phyloP scores from a whole-genome alignment of 2,329 filamentous ascomycete genomes.

The Cladosporium halotolerans region DNA sequence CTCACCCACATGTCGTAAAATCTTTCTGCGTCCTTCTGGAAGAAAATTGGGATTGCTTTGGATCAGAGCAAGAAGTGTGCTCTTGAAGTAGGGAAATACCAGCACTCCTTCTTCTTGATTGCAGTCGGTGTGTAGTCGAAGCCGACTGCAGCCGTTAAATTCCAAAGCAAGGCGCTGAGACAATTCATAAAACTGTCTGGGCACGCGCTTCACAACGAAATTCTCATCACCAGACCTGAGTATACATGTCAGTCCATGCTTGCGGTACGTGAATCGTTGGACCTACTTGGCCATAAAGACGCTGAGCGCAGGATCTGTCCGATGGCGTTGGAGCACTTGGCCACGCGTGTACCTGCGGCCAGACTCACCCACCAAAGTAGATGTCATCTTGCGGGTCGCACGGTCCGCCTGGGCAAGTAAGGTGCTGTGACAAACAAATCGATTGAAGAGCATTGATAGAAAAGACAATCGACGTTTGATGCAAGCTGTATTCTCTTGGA shows the following conservation, averaged over 20 bases:
- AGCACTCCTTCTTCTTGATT: conserved; percentile 31
- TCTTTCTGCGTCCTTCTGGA: conserved; percentile 27
- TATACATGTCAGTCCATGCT: no score
- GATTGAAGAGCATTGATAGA: no score
- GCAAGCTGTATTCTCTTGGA: no score
- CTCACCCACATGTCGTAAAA: conserved; percentile 30
- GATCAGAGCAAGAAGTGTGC: conserved; percentile 31
- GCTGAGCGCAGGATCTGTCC: conserved; percentile 18
- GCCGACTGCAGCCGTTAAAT: conserved; percentile 26
- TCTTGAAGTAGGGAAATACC: conserved; percentile 32
- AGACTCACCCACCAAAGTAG: conserved; percentile 31
- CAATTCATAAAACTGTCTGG: conserved; percentile 28
- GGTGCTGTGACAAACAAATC: no score
- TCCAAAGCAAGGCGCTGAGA: conserved; percentile 30
- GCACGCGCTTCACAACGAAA: conserved; percentile 32
- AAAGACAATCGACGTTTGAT: no score
- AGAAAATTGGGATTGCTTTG: conserved; percentile 29
- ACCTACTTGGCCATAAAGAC: conserved; percentile 34
- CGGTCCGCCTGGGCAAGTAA: no score
- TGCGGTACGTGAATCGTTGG: not conserved
- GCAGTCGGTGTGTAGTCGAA: conserved; percentile 34
- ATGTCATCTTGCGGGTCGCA: conserved; percentile 32
- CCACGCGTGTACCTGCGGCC: conserved; percentile 32
- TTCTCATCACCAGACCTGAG: conserved; percentile 27
- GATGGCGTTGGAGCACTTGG: conserved; percentile 29